A percentile compares a stretch with the other conserved stretches of the same genome.
These are phyloP conservation scores for Cytospora piceae DNA, from an alignment of 2,329 filamentous ascomycete genomes.

Conservation along the genomic window DNA sequence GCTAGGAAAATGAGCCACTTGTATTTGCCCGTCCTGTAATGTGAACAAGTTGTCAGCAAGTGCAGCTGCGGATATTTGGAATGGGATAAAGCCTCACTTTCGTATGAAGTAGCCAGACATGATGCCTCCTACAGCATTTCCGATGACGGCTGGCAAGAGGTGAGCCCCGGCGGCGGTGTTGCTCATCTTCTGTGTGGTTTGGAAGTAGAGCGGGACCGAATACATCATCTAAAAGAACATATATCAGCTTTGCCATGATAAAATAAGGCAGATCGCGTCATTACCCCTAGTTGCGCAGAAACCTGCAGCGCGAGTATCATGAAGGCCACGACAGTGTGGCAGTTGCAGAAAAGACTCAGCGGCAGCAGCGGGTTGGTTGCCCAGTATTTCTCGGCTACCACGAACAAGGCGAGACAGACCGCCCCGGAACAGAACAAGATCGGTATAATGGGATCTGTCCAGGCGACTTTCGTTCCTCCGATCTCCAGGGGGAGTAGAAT, in stretches of 20 bases:
- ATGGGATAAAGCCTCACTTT: slow-evolving; percentile 36
- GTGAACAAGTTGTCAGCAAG: not conserved
- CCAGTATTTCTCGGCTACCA: slow-evolving; percentile 41
- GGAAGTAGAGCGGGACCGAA: slow-evolving; percentile 70
- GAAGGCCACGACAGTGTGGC: slow-evolving; percentile 58
- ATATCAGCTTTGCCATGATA: not conserved
- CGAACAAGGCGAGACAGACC: slow-evolving; percentile 40
- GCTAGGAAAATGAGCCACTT: slow-evolving; percentile 57
- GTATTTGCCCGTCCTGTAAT: slow-evolving; percentile 59
- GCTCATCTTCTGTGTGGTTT: slow-evolving; percentile 61
- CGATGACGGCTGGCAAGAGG: slow-evolving; percentile 68
- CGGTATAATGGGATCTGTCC: slow-evolving; percentile 43
- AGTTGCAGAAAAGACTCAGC: slow-evolving; percentile 54
- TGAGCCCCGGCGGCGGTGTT: slow-evolving; percentile 63
- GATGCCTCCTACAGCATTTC: slow-evolving; percentile 68
- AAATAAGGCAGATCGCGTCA: slow-evolving; percentile 30
- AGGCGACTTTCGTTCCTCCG: slow-evolving; percentile 44
- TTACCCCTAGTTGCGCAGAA: slow-evolving; percentile 60
- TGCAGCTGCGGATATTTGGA: not conserved
- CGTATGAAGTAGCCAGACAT: slow-evolving; percentile 61
- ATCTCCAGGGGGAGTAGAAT: slow-evolving; percentile 47
- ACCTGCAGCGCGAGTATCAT: slow-evolving; percentile 56
- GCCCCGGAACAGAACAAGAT: slow-evolving; percentile 38
- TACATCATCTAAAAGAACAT: slow-evolving; percentile 57
- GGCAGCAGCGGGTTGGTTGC: slow-evolving; percentile 63